Conservation (phyloP, 306 rosid genomes). For the Amphicarpaea edgeworthii region DNA sequence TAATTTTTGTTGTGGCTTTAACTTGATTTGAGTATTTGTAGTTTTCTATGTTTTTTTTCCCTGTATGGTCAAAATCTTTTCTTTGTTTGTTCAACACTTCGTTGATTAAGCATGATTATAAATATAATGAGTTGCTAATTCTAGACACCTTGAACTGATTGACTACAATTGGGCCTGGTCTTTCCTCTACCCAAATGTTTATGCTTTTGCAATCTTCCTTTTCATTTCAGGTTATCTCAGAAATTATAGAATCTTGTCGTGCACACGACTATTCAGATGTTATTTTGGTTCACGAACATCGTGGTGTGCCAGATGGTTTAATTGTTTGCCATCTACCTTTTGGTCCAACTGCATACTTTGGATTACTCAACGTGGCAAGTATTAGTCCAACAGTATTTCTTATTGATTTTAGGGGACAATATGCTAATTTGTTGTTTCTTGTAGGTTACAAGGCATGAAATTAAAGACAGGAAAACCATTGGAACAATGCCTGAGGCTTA, state of each 20-base stretch:
- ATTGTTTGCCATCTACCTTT: constrained; percentile 84
- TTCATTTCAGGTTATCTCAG: constrained; percentile 75
- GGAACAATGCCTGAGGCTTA: constrained; percentile 97
- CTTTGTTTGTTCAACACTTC: constrained; percentile 16
- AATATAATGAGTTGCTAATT: neutral
- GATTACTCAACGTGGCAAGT: constrained; percentile 86
- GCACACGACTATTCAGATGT: constrained; percentile 89
- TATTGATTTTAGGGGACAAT: constrained; percentile 18
- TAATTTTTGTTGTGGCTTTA: neutral
- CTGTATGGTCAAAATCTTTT: constrained; percentile 10
- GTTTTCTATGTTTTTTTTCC: neutral
- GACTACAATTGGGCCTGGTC: neutral
- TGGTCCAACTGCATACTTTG: constrained; percentile 97
- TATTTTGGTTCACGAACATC: constrained; percentile 91
- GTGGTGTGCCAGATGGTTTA: constrained; percentile 94
- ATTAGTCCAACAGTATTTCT: constrained; percentile 23
- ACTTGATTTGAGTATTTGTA: constrained; percentile 15
- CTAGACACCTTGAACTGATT: constrained; percentile 19
- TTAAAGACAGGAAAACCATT: too few species aligned
- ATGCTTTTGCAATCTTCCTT: neutral
- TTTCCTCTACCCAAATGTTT: too few species aligned
- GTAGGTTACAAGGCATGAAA: constrained; percentile 92
- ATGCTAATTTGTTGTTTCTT: constrained; percentile 46
- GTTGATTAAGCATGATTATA: constrained; percentile 21
- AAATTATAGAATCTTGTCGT: constrained; percentile 84